A percentile compares a stretch with the other conserved stretches of the same genome.
Conservation (phyloP, 106 monocot species). For the Posidonia australis region DNA sequence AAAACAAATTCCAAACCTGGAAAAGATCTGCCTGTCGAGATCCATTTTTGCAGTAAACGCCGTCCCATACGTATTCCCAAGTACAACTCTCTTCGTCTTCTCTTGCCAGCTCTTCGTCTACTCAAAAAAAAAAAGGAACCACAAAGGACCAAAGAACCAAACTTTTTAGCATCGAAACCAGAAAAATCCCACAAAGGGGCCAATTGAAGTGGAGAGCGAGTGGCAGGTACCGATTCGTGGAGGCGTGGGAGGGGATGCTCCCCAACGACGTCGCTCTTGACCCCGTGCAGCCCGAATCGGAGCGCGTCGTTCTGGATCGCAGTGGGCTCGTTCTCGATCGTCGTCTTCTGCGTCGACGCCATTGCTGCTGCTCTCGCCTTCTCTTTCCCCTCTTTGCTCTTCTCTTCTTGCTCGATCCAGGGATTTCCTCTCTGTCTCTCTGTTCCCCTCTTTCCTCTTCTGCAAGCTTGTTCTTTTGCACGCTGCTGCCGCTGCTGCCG, state of each 20-base stretch:
- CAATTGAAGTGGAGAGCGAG: background rate
- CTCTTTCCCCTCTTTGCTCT: background rate
- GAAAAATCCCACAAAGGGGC: background rate
- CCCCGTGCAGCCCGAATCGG: constrained; percentile 64
- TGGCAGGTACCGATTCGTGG: constrained; percentile 33
- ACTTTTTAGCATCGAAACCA: background rate
- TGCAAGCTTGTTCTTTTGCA: too few relatives aligned
- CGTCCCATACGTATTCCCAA: constrained; percentile 62
- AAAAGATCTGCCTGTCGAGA: constrained; percentile 85
- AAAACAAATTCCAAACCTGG: constrained; percentile 32
- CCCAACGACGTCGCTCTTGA: constrained; percentile 72
- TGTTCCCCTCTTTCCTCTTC: background rate
- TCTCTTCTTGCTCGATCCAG: background rate
- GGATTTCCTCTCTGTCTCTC: background rate
- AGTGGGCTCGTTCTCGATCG: constrained; percentile 43
- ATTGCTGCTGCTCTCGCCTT: background rate
- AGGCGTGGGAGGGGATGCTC: constrained; percentile 59
- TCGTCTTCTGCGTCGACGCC: constrained; percentile 22
- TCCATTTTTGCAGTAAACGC: constrained; percentile 71
- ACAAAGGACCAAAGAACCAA: background rate
- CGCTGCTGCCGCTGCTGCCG: too few relatives aligned
- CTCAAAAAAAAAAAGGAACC: constrained; percentile 1
- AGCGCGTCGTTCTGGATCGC: constrained; percentile 45
- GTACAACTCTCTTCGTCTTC: constrained; percentile 63
- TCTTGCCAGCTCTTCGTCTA: constrained; percentile 42